Base-by-base conservation (phyloP, 768 basidiomycete genomes). In the Austroboletus eburneus region DNA sequence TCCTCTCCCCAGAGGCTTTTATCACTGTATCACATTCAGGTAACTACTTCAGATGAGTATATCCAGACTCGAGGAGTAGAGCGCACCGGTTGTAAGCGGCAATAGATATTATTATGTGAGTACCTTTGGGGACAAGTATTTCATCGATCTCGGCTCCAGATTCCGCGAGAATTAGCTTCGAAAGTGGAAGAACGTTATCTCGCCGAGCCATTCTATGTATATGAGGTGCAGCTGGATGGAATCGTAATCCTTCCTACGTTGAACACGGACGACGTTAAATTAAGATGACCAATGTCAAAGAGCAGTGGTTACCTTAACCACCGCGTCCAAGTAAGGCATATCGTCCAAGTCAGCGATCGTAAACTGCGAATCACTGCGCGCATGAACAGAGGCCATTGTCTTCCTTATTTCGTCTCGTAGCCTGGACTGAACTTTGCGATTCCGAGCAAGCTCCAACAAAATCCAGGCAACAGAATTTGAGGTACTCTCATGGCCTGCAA, bases 111-210 rank as follows among this genome's bases (percentile, higher is more conserved):
- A 77, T 63, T 7, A 81, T 59, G 29, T 75, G 74, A 23, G 70
- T 72, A 4, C 77, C 76, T 53, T 74, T 74, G 4, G 75, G 72
- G 33, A 82, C 67, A 2, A 72, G 71, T 9, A 83, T 41, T 41
- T 76, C 65, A 1, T 57, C 61, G 45, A 77, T 54, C 17, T 64
- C 45, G 42, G 71, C 65, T 3, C 80, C 80, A 3, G 70, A 70
- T 20, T 59, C 59, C 4, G 72, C 74, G 44, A 52, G 66, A 41
- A 80, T 70, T 3, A 78, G 78, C 41, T 68, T 71, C 4, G 78
- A 75, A 20, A 86, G 70, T 0, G 84, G 82, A n/a, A 86, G 57
- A 16, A 80, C 58, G 41, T 81, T 78, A 55, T 86, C 80, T 25
- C 66, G 61, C 5, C 61, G 65, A 0, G 80, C 71, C 46, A 71